These are phyloP conservation scores for Xylariaceae sp. DNA, from an alignment of 2,329 filamentous ascomycete genomes.

Conservation along the genomic window DNA sequence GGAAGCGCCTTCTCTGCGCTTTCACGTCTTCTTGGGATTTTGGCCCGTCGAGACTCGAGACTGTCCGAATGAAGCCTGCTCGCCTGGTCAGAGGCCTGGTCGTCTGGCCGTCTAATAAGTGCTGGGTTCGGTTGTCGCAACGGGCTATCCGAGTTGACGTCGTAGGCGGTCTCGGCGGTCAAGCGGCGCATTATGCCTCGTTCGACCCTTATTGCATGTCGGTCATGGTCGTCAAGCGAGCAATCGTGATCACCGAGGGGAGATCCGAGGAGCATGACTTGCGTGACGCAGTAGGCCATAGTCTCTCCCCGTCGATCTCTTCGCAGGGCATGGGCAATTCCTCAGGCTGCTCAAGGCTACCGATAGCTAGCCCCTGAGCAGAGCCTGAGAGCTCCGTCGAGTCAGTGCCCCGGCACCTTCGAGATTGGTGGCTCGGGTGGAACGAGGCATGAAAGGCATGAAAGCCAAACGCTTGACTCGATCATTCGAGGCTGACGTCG, in stretches of 20 bases:
- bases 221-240: no score
- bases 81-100: background rate
- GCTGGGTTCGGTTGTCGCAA: background rate
- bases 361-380: no score
- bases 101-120: background rate
- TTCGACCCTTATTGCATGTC: no score
- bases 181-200: background rate
- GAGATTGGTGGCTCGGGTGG: background rate
- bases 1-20: constrained; percentile 2
- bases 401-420: no score
- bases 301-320: no score
- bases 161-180: background rate
- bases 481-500: no score
- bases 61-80: background rate
- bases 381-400: no score
- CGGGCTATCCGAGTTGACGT: background rate
- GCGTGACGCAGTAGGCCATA: no score
- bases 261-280: no score
- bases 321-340: no score
- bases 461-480: background rate
- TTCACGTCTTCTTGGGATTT: background rate
- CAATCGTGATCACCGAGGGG: no score
- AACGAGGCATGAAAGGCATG: background rate
- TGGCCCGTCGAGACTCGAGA: background rate
- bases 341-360: no score